These are phyloP conservation scores for Chrysoporthe austroafricana DNA, from an alignment of 2,329 filamentous ascomycete species.

Conservation along the genomic window DNA sequence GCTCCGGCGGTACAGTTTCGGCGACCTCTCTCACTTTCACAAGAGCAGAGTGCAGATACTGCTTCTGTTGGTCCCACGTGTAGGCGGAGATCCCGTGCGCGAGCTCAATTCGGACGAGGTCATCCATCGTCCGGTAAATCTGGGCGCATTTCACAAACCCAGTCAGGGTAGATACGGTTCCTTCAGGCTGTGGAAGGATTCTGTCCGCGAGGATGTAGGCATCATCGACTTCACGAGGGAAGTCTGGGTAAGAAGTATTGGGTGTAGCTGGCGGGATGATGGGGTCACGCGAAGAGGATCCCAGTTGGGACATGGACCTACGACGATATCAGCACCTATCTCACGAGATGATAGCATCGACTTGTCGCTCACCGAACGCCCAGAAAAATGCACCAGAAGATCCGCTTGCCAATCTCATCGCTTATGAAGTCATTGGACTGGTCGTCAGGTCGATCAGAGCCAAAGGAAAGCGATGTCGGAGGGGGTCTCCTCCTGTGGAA, in stretches of 20 bases:
- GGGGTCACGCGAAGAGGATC: constrained; percentile 71
- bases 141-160: constrained; percentile 82
- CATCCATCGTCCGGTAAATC: constrained; percentile 80
- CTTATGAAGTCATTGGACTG: constrained; percentile 68
- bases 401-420: constrained; percentile 73
- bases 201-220: constrained; percentile 74
- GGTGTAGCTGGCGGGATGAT: constrained; percentile 77
- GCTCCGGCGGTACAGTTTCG: constrained; percentile 68
- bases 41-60: constrained; percentile 72
- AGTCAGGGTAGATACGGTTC: constrained; percentile 69
- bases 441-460: constrained; percentile 45
- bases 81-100: constrained; percentile 79
- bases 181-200: constrained; percentile 70
- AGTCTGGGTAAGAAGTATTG: constrained; percentile 75
- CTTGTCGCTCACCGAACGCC: constrained; percentile 61
- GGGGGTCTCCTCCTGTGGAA: constrained; percentile 58
- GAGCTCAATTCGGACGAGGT: constrained; percentile 77
- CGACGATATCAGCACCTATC: constrained; percentile 28
- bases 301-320: constrained; percentile 78
- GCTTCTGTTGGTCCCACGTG: constrained; percentile 77
- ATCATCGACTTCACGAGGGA: constrained; percentile 83
- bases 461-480: constrained; percentile 45
- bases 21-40: constrained; percentile 71
- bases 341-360: neutral
- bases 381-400: constrained; percentile 85